Percentiles rank a stretch among this genome's conserved stretches.
phyloP scores from a whole-genome alignment of 129 eudicot species.

The Heracleum sosnowskyi region DNA sequence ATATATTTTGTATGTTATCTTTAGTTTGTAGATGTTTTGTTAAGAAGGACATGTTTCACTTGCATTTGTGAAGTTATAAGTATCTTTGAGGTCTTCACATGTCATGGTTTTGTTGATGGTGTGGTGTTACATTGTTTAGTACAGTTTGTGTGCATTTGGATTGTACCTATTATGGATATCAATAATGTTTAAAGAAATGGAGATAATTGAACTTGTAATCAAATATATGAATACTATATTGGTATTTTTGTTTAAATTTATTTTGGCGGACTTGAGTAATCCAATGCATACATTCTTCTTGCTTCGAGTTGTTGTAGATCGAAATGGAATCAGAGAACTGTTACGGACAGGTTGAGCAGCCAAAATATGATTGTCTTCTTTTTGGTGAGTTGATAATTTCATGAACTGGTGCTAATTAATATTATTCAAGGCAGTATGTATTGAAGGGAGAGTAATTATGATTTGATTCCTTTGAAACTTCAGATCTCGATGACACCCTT shows the following conservation, averaged over 20 bases:
- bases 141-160: background rate
- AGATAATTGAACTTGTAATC: too few relatives aligned
- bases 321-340: slow-evolving; percentile 58
- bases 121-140: background rate
- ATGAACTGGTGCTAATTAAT: background rate
- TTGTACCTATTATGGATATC: background rate
- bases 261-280: slow-evolving; percentile 1
- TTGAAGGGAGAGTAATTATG: background rate
- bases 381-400: slow-evolving; percentile 41
- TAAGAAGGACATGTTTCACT: background rate
- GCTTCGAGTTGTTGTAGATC: slow-evolving; percentile 23
- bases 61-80: background rate
- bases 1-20: too few relatives aligned
- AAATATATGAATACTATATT: background rate
- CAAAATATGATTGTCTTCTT: slow-evolving; percentile 86
- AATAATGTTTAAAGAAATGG: background rate
- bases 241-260: background rate
- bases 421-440: background rate
- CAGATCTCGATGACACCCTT: slow-evolving; percentile 92
- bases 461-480: background rate
- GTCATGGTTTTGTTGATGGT: background rate
- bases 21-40: background rate
- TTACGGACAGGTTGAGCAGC: slow-evolving; percentile 44
- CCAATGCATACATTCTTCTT: slow-evolving; percentile 21
- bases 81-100: slow-evolving; percentile 1